Base-by-base conservation (phyloP, 176 grass and related monocot genomes). In the Eragrostis curvula region DNA sequence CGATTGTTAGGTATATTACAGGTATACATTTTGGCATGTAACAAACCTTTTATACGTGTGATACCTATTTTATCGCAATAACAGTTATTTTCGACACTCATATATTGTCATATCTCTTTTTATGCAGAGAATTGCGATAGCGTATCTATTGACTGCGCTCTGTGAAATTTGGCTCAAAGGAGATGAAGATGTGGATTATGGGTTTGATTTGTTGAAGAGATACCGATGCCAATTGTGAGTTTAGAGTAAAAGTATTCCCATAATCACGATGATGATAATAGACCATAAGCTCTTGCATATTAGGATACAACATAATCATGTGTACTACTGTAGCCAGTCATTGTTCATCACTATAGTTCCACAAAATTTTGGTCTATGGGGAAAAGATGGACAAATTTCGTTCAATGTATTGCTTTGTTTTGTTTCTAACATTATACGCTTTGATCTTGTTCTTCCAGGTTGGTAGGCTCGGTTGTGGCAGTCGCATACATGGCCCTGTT, bases 141-240 rank as follows among this genome's bases (percentile, higher is more conserved):
- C 87, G 67, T 97, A 97, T 81, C 75, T 97, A 27, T 76, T 90
- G 42, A 89, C 90, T 49, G 95, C 92, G 25, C 63, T 92, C 0
- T 97, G 92, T 67, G 92, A 97, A 90, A 97, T 97, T 60, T 97
- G 95, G 95, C 90, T 97, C 51, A 84, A 86, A 79, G 81, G 85
- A 63, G 72, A 86, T 39, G 87, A 78, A 52, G 77, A 90, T 32
- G 73, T 78, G 20, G 60, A 83, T 81, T 86, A 81, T 85, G 88
- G 88, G 78, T 47, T 77, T 25, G 73, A 72, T 80, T 86, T 97
- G 49, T 60, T 90, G 50, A 94, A 86, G 85, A 88, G 76, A 87
- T 90, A 94, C 70, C 79, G 76, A 47, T 81, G 44, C 20, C 92
- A 94, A 86, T 49, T 91, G 92, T 94, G 78, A 91, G 92, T 94